Evolutionary conservation across 768 basidiomycete genomes (phyloP).

Genomic region (Boletus bicolor): DNA sequence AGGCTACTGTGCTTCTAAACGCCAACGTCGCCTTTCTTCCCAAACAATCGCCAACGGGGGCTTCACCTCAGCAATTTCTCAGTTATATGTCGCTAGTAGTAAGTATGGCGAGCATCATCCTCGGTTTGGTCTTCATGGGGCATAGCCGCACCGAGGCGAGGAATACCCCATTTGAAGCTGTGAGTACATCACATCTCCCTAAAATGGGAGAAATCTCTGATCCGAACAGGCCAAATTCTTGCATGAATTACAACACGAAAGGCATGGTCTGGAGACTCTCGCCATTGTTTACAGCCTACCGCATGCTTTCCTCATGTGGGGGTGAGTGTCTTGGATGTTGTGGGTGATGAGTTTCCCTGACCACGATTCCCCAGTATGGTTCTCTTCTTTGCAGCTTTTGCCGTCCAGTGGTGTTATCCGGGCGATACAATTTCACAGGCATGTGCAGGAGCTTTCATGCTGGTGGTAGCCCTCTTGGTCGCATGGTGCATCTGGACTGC

Average conservation of each 20-base stretch:
- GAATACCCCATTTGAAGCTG: slow-evolving; percentile 33
- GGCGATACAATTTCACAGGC: slow-evolving; percentile 9
- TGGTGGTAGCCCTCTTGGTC: slow-evolving; percentile 32
- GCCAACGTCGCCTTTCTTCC: slow-evolving; percentile 62
- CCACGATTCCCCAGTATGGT: slow-evolving; percentile 19
- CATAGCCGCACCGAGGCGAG: slow-evolving; percentile 37
- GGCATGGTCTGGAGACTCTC: slow-evolving; percentile 46
- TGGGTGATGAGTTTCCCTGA: background rate
- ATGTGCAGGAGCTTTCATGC: slow-evolving; percentile 32
- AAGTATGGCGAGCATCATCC: slow-evolving; percentile 41
- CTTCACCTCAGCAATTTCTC: slow-evolving; percentile 34
- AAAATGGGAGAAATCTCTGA: background rate
- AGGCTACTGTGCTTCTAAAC: slow-evolving; percentile 57
- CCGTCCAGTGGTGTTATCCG: slow-evolving; percentile 23
- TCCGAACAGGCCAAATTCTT: slow-evolving; percentile 14
- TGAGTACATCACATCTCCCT: slow-evolving; percentile 20
- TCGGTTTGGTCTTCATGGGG: slow-evolving; percentile 42
- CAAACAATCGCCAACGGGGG: slow-evolving; percentile 38
- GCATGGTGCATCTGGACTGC: slow-evolving; percentile 42
- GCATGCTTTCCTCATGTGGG: slow-evolving; percentile 57
- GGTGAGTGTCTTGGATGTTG: slow-evolving; percentile 37
- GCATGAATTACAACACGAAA: slow-evolving; percentile 20
- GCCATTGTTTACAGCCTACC: slow-evolving; percentile 55
- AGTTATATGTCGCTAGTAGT: slow-evolving; percentile 44
- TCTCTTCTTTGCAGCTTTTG: slow-evolving; percentile 29